Evolutionary conservation across 2,329 filamentous ascomycete species (phyloP), one percentile per base, ranked within the genome.

Genomic region (Tolypocladium ovalisporum): DNA sequence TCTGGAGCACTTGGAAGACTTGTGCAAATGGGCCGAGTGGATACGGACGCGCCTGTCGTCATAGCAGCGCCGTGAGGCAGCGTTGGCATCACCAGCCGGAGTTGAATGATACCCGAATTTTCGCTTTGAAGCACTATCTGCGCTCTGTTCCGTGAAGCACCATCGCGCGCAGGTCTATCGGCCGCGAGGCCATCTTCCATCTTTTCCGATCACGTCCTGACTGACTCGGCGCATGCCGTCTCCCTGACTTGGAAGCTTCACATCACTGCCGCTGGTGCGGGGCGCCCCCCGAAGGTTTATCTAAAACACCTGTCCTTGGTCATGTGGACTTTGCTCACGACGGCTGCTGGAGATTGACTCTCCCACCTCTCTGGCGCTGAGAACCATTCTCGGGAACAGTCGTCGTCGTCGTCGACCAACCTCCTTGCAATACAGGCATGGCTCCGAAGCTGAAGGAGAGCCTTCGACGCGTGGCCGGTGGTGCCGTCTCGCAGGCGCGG

Each of bases 21-120:
- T 83, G 53, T 77, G 77, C 59, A 71, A 75, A 59, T 82, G 79
- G 79, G 75, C 73, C 35, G 78, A 81, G 64, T 81, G 78, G 76
- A 76, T 82, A 42, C 71, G 78, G 58, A 72, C 67, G 42, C 67
- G 73, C 19, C 59, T 74, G 54, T 62, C 59, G n/a, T 51, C 9
- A 22, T 22, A 27, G 29, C 47, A 9, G 47, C 29, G 5, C 15
- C 5, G 10, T 7, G 47, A 51, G 47, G 15, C 15, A 5, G 29
- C 17, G 17, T 34, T 8, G 19, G 29, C 29, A 51, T 51, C 8
- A 55, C 32, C 10, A 27, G 42, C 40, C 35, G 47, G 42, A 27
- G 35, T 40, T 39, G 37, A 15, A 56, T 44, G 37, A 56, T 55
- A 51, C 54, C 54, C 54, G 7, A 22, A 22, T 24, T 17, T 44